Base-by-base conservation (phyloP, 1,139 yeast species). In the Zygosaccharomyces pseudobailii region DNA sequence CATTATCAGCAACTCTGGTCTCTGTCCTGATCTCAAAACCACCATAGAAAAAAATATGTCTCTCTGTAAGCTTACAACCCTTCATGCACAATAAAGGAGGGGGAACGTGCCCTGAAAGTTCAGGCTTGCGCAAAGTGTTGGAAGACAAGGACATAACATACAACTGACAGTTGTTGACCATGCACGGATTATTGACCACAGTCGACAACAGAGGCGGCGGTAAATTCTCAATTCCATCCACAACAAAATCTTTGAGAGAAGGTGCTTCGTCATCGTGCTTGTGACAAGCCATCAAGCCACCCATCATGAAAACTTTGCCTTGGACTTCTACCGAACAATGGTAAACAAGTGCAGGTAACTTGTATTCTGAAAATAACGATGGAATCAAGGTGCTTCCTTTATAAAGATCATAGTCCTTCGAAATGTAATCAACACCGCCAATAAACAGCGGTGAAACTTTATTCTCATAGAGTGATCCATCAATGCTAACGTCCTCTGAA, bases 41-140 rank as follows among this genome's bases (percentile, higher is more conserved):
- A 13, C 80, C 80, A 53, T 73, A 74, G 42, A 67, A 65, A 44
- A 73, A 59, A 20, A 73, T 67, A 50, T 72, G 71, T 33, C 74
- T 56, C 30, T 68, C 65, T 4, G 74, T 68, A 5, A 75, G 54
- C 40, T 59, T 62, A 7, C 68, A 61, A 3, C 70, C 68, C 5
- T 66, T 56, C 50, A 71, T 59, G 50, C 75, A 70, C 17, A 73
- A 50, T 13, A 75, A 47, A 0, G 75, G 66, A 4, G 73, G 75
- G 0, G 78, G 79, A 2, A 68, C 50, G 36, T 68, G 70, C 5
- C 73, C 73, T 2, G 57, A 40, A 5, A 63, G 33, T 9, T 54
- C 52, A 2, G 66, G 66, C 23, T 55, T 59, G 3, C 56, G 49
- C 13, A 72, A 49, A 5, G 70, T 59, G 41, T 65, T 63, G 1